Evolutionary conservation across 2,329 filamentous ascomycete genomes (phyloP).

Genomic region (Calonectria crousiana): DNA sequence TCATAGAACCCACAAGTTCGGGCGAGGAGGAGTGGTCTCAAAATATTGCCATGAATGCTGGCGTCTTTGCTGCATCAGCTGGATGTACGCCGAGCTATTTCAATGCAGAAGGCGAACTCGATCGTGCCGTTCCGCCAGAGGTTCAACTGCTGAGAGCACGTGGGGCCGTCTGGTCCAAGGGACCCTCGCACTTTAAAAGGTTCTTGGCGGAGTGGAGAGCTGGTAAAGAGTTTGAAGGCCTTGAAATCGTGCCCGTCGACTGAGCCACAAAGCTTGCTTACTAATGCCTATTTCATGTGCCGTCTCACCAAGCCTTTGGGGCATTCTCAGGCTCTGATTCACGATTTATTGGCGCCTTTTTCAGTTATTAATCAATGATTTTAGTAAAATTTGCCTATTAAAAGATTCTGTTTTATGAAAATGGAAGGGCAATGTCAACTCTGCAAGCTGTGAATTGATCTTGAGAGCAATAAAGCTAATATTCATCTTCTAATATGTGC

Average conservation of each 20-base stretch:
- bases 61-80: slow-evolving; percentile 52
- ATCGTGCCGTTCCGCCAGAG: neutral
- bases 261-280: too few relatives aligned
- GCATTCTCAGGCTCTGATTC: too few relatives aligned
- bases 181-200: neutral
- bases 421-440: too few relatives aligned
- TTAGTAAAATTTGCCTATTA: too few relatives aligned
- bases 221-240: neutral
- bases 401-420: too few relatives aligned
- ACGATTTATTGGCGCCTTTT: too few relatives aligned
- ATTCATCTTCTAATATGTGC: too few relatives aligned
- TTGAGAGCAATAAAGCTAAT: too few relatives aligned
- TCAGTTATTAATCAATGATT: too few relatives aligned
- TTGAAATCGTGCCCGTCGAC: neutral
- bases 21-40: slow-evolving; percentile 62
- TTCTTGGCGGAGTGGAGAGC: neutral
- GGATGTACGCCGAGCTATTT: slow-evolving; percentile 68
- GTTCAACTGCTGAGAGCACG: neutral
- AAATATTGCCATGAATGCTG: slow-evolving; percentile 54
- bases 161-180: neutral
- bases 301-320: too few relatives aligned
- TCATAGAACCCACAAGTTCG: slow-evolving; percentile 58
- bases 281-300: too few relatives aligned
- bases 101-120: slow-evolving; percentile 57
- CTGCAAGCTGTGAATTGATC: too few relatives aligned